phyloP scores from a whole-genome alignment of 2,329 filamentous ascomycete genomes.

The Bipolaris bicolor region DNA sequence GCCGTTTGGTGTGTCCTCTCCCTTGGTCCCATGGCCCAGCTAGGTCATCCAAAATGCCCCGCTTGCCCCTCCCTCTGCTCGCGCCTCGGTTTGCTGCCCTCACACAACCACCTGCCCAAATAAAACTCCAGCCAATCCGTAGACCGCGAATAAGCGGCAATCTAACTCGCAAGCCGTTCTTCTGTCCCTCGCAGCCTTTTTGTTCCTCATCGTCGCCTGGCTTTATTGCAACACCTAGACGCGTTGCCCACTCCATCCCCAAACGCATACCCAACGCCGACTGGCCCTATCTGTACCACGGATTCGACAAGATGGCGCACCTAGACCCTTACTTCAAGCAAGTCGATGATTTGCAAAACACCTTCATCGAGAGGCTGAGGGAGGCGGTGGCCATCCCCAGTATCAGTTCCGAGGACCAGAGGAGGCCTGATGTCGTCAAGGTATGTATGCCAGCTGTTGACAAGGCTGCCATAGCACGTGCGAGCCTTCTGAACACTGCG shows the following conservation, averaged over 20 bases:
- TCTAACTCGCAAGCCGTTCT: constrained; percentile 2
- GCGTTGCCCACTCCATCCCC: constrained; percentile 26
- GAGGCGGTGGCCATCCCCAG: constrained; percentile 96
- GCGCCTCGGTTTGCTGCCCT: constrained; percentile 16
- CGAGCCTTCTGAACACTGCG: neutral
- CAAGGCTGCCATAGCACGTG: constrained; percentile 48
- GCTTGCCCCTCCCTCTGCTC: constrained; percentile 29
- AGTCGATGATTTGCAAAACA: constrained; percentile 78
- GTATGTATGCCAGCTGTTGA: constrained; percentile 56
- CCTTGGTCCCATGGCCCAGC: neutral
- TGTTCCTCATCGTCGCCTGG: constrained; percentile 13
- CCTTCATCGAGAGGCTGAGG: constrained; percentile 88
- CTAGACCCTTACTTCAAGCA: constrained; percentile 92
- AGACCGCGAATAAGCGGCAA: constrained; percentile 42
- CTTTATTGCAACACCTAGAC: constrained; percentile 1
- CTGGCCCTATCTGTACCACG: constrained; percentile 58
- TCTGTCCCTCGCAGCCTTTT: constrained; percentile 17
- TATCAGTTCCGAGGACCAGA: constrained; percentile 87
- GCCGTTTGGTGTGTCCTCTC: constrained; percentile 5
- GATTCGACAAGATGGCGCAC: constrained; percentile 74
- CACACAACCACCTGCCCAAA: constrained; percentile 42
- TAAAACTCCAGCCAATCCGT: constrained; percentile 22
- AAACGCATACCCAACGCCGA: constrained; percentile 30
- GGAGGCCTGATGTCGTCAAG: constrained; percentile 88
- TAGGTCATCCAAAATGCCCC: constrained; percentile 21